Base-by-base conservation (phyloP, 192 early-diverging fungal genomes). In the Rhizophagus sp. region DNA sequence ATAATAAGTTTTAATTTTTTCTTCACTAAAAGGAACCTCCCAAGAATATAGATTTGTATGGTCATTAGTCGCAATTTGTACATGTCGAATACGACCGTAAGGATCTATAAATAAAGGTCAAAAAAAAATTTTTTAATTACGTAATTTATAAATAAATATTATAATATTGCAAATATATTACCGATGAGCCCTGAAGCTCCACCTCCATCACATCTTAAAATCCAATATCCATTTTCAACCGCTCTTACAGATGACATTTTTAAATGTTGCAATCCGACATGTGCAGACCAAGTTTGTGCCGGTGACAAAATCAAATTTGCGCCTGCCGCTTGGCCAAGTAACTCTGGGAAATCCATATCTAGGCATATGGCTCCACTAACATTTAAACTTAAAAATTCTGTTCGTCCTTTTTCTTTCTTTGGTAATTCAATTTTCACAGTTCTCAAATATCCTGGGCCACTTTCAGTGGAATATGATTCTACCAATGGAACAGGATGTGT, bases 281-380 rank as follows among this genome's bases (percentile, higher is more conserved):
- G 22, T 0, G 68, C 12, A 0, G 67, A 69, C 68, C 67, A 79
- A 5, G 78, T 79, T 72, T 79, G 78, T 33, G 78, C 67, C 1
- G 78, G 78, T 2, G 67, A 71, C 1, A 79, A 19, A 13, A 79
- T 15, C 2, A 79, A 36, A 25, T 79, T 41, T 2, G 78, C 78
- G 1, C 22, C 19, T 19, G 67, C 47, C 6, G 84, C 84, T 76
- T 85, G 83, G 0, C 80, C 77, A 30, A 88, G 81, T 63, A 87
- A 78, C 27, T 83, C 79, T 1, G 82, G 83, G 17, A 88, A 88
- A 62, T 88, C 85, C 75, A 84, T 66, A 44, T 88, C 88, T 34
- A 88, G 83, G 27, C 87, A 88, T 30, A 88, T 88, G 0, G 86
- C 84, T 0, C 70, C 84, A 22, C 83, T 82, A 17, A 88, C 34